These are phyloP conservation scores for Termitomyces sp. DNA, from an alignment of 768 basidiomycete species.

Conservation along the genomic window DNA sequence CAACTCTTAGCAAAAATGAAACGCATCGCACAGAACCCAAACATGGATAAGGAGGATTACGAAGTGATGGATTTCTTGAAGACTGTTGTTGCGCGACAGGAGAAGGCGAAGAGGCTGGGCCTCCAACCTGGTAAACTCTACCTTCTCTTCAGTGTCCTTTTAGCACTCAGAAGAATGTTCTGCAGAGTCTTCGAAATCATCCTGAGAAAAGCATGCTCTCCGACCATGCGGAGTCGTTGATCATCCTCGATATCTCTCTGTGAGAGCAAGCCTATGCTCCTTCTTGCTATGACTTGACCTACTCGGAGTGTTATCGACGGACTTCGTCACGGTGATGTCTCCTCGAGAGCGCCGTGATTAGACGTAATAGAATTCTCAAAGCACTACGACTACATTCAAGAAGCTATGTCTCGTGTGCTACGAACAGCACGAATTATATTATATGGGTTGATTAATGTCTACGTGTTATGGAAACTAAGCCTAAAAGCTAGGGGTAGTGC, in stretches of 20 bases:
- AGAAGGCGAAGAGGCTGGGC: slow-evolving; percentile 23
- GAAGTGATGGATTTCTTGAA: slow-evolving; percentile 28
- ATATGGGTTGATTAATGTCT: not conserved
- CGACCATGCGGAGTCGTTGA: not conserved
- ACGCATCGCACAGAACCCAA: slow-evolving; percentile 37
- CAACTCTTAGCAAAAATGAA: slow-evolving; percentile 40
- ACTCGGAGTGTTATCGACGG: not conserved
- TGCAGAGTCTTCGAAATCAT: slow-evolving; percentile 8
- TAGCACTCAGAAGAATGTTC: not conserved
- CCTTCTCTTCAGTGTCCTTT: not conserved
- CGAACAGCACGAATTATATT: not conserved
- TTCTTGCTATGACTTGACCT: not conserved
- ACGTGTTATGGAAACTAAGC: slow-evolving; percentile 19
- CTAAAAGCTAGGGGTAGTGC: slow-evolving; percentile 24
- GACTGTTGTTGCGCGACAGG: slow-evolving; percentile 21
- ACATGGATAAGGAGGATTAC: slow-evolving; percentile 23
- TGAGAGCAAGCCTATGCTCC: not conserved
- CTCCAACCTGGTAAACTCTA: slow-evolving; percentile 16
- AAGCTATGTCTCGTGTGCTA: not conserved
- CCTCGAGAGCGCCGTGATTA: not conserved
- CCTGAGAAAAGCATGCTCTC: not conserved
- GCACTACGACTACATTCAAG: not conserved
- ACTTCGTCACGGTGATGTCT: not conserved
- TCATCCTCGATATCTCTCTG: not conserved
- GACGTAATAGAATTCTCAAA: not conserved